Percentiles rank a stretch among this genome's conserved stretches.
These are phyloP conservation scores for Colletotrichum sublineola DNA, from an alignment of 2,329 filamentous ascomycete genomes.

Conservation along the genomic window DNA sequence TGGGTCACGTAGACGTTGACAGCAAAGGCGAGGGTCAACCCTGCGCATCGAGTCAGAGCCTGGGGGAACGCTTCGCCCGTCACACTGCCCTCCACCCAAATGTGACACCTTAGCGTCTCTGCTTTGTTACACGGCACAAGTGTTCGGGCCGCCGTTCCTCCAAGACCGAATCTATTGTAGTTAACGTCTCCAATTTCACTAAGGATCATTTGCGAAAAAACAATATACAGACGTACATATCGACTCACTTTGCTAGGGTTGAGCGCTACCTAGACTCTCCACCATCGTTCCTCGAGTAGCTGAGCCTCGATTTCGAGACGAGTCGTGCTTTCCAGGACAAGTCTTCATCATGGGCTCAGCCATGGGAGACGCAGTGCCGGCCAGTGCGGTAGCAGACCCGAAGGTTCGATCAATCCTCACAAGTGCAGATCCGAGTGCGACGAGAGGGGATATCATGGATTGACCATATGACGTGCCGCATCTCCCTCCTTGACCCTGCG, in stretches of 20 bases:
- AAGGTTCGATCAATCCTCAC: not conserved
- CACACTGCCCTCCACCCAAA: not conserved
- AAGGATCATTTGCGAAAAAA: not conserved
- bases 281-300: not conserved
- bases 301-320: not conserved
- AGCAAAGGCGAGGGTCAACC: not conserved
- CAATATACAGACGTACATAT: not conserved
- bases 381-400: not conserved
- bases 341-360: not conserved
- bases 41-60: not conserved
- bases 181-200: not conserved
- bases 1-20: fast-evolving
- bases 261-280: not conserved
- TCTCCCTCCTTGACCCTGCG: not conserved
- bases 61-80: not conserved
- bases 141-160: not conserved
- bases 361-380: not conserved
- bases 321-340: not conserved
- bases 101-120: not conserved
- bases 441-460: not conserved
- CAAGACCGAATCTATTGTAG: not conserved
- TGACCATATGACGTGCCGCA: not conserved
- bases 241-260: not conserved
- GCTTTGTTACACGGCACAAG: not conserved
- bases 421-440: not conserved